Conservation (phyloP, 805 yeast species). For the Yamadazyma nakazawae region DNA sequence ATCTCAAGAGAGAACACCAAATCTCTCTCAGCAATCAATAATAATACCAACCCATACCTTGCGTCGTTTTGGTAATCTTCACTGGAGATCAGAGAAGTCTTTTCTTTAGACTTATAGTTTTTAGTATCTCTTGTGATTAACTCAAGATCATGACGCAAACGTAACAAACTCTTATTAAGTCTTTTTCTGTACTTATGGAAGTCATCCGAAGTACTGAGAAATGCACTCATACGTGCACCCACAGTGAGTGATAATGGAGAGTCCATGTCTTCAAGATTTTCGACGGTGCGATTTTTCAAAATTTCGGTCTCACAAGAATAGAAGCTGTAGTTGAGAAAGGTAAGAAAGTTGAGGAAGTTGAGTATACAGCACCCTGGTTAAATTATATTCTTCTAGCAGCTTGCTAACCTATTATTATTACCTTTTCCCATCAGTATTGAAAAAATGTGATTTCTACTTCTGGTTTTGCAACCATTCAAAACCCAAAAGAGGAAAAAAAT, state of each 20-base stretch:
- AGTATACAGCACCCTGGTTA: too few species aligned
- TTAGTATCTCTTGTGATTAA: constrained; percentile 67
- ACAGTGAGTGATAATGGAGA: constrained; percentile 45
- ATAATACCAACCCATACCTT: constrained; percentile 54
- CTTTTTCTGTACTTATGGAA: constrained; percentile 64
- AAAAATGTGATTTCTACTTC: too few species aligned
- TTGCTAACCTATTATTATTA: too few species aligned
- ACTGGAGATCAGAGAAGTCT: constrained; percentile 42
- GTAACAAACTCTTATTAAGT: constrained; percentile 56
- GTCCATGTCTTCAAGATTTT: constrained; percentile 21
- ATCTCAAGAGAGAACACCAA: constrained; percentile 65
- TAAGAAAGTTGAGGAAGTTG: too few species aligned
- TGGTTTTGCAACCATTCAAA: too few species aligned
- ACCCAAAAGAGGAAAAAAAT: constrained; percentile 24
- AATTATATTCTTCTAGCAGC: too few species aligned
- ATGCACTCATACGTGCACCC: constrained; percentile 59
- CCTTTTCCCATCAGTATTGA: too few species aligned
- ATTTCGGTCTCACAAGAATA: background rate
- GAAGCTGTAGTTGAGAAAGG: background rate
- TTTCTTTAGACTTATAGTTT: constrained; percentile 50
- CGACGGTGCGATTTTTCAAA: constrained; percentile 3
- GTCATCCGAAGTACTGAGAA: constrained; percentile 66
- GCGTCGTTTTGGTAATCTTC: constrained; percentile 51
- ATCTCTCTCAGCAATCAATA: constrained; percentile 76
- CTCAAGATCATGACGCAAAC: constrained; percentile 60